phyloP scores from a whole-genome alignment of 2,329 filamentous ascomycete genomes.

The Westerdykella sp. region DNA sequence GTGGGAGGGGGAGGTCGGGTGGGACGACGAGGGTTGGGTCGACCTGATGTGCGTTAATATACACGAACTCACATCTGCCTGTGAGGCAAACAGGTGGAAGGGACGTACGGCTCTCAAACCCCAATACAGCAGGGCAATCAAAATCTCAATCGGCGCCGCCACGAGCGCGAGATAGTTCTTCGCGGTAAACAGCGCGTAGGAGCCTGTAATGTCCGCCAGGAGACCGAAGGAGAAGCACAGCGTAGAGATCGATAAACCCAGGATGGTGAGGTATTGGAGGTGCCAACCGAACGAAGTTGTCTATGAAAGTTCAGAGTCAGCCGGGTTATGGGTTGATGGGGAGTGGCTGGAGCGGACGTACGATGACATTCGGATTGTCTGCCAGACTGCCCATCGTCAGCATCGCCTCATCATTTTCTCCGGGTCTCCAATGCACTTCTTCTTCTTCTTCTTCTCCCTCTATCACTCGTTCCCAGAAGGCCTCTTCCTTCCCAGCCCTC shows the following conservation, averaged over 20 bases:
- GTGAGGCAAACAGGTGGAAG: background rate
- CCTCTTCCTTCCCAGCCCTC: too few relatives aligned
- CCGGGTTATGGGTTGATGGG: background rate
- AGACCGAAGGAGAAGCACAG: slow-evolving; percentile 57
- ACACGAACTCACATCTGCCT: background rate
- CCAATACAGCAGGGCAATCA: slow-evolving; percentile 71
- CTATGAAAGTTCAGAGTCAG: slow-evolving; percentile 21
- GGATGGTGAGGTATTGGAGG: slow-evolving; percentile 68
- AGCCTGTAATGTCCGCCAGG: slow-evolving; percentile 58
- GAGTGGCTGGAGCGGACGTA: slow-evolving; percentile 7
- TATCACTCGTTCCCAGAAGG: slow-evolving; percentile 24
- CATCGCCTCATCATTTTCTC: slow-evolving; percentile 2
- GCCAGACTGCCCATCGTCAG: slow-evolving; percentile 22
- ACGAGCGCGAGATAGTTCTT: slow-evolving; percentile 64
- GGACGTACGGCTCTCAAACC: slow-evolving; percentile 46
- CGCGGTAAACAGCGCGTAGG: slow-evolving; percentile 51
- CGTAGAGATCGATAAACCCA: slow-evolving; percentile 58
- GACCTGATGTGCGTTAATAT: slow-evolving; percentile 14
- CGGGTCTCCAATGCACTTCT: too few relatives aligned
- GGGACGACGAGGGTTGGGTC: slow-evolving; percentile 51
- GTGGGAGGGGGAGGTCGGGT: slow-evolving; percentile 22
- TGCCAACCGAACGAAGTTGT: slow-evolving; percentile 60
- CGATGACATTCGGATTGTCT: slow-evolving; percentile 26
- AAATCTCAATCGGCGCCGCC: slow-evolving; percentile 62
- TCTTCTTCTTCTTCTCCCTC: background rate